Conservation (phyloP, 1,284 basidiomycete genomes). For the Rhodotorula sp. region DNA sequence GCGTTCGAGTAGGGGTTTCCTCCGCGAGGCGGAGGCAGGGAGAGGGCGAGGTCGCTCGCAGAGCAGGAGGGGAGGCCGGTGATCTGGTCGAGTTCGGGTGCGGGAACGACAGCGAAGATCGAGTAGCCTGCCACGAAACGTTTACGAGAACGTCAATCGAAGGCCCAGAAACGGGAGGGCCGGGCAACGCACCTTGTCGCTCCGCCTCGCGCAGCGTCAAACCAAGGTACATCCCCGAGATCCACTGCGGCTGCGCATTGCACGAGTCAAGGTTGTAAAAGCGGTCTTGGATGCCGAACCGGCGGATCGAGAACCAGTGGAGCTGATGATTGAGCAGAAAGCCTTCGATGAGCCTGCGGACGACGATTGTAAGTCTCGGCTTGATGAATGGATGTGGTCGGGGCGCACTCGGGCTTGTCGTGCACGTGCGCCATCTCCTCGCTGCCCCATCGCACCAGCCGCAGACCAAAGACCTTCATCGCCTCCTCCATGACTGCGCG, state of each 20-base stretch:
- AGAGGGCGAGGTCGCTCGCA: conserved; percentile 64
- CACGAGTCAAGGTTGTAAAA: conserved; percentile 94
- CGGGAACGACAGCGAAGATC: conserved; percentile 66
- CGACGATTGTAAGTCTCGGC: not conserved
- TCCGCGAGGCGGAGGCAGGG: conserved; percentile 39
- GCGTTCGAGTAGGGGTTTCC: not conserved
- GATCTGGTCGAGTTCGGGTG: conserved; percentile 50
- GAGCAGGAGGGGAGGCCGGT: conserved; percentile 52
- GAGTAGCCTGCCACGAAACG: conserved; percentile 71
- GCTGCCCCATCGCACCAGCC: conserved; percentile 77
- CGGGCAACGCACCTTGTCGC: conserved; percentile 21
- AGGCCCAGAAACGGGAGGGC: too few relatives aligned
- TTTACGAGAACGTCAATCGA: not conserved
- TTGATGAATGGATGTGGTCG: not conserved
- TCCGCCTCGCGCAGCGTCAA: conserved; percentile 87
- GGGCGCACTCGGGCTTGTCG: conserved; percentile 68
- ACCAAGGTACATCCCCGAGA: conserved; percentile 74
- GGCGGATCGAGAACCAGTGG: conserved; percentile 56
- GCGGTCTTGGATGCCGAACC: conserved; percentile 44
- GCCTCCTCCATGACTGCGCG: conserved; percentile 53
- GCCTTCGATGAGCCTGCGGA: conserved; percentile 68
- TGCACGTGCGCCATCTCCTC: conserved; percentile 76
- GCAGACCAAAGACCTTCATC: conserved; percentile 75
- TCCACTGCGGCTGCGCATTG: conserved; percentile 69
- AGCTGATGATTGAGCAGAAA: conserved; percentile 84